A percentile compares a stretch with the other conserved stretches of the same genome.
These are phyloP conservation scores for Fusarium udum DNA, from an alignment of 2,329 filamentous ascomycete species.

Conservation along the genomic window DNA sequence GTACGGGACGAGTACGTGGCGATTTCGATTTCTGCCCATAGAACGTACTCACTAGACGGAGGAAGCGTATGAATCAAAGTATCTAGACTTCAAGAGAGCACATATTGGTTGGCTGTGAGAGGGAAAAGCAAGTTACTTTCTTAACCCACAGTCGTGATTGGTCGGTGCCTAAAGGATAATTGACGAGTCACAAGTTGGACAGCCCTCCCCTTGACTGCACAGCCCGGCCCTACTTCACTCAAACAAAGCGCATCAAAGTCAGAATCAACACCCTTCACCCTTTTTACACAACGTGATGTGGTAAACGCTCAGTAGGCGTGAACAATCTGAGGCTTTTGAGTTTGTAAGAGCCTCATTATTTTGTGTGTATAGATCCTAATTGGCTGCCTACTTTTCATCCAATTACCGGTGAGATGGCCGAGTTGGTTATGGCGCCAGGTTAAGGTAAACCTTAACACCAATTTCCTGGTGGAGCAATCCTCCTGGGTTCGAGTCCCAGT, in stretches of 20 bases:
- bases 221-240: fast-evolving
- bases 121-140: not conserved
- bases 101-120: not conserved
- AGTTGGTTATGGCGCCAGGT: conserved; percentile 36
- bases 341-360: not conserved
- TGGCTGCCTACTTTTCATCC: fast-evolving
- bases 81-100: too few species aligned
- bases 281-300: not conserved
- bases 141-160: not conserved
- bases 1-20: too few species aligned
- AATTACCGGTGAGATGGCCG: conserved; percentile 30
- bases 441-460: conserved; percentile 31
- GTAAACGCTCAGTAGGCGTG: too few species aligned
- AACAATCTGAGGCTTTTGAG: not conserved
- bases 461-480: conserved; percentile 34
- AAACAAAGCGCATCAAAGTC: fast-evolving
- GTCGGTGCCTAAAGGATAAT: not conserved
- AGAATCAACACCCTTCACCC: not conserved
- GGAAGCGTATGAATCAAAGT: fast-evolving
- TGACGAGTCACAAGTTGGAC: not conserved
- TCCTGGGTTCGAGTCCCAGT: conserved; percentile 36
- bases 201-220: too few species aligned
- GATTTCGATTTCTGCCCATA: fast-evolving
- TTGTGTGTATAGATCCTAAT: fast-evolving
- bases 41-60: not conserved